Conservation (phyloP, 352 stramenopile species). For the Pythium grandisporangium region DNA sequence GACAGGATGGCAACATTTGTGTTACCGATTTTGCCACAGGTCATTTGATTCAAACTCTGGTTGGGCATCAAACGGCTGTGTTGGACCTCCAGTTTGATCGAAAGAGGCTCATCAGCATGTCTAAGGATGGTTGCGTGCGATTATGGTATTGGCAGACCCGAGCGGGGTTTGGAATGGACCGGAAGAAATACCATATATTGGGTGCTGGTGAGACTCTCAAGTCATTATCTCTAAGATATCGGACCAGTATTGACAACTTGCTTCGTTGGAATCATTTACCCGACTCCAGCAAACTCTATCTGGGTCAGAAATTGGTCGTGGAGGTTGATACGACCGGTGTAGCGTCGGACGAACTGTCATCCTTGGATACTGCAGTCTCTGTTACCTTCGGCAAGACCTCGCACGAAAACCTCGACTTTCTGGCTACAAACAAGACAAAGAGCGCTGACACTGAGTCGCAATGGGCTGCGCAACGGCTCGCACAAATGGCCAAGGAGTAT, state of each 20-base stretch:
- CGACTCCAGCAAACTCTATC: slow-evolving; percentile 61
- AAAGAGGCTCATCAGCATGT: slow-evolving; percentile 56
- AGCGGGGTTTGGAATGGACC: slow-evolving; percentile 22
- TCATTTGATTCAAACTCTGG: slow-evolving; percentile 54
- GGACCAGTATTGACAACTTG: slow-evolving; percentile 53
- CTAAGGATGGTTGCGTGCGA: slow-evolving; percentile 34
- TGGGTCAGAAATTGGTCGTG: slow-evolving; percentile 71
- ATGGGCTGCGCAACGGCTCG: slow-evolving; percentile 39
- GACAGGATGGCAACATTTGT: slow-evolving; percentile 38
- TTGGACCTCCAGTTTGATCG: slow-evolving; percentile 73
- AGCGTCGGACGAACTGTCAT: slow-evolving; percentile 46
- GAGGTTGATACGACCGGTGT: slow-evolving; percentile 29
- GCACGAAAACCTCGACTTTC: slow-evolving; percentile 54
- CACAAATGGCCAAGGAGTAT: slow-evolving; percentile 56
- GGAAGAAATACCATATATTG: slow-evolving; percentile 70
- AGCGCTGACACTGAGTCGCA: slow-evolving; percentile 45
- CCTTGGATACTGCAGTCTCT: slow-evolving; percentile 36
- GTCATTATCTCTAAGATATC: slow-evolving; percentile 72
- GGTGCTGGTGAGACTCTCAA: slow-evolving; percentile 56
- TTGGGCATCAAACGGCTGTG: slow-evolving; percentile 29
- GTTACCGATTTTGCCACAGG: slow-evolving; percentile 69
- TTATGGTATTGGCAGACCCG: slow-evolving; percentile 67
- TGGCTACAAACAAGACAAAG: slow-evolving; percentile 44
- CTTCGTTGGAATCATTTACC: slow-evolving; percentile 61
- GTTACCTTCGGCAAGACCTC: slow-evolving; percentile 44